phyloP scores from a whole-genome alignment of 179 eudicot species.

The Spinacia oleracea region DNA sequence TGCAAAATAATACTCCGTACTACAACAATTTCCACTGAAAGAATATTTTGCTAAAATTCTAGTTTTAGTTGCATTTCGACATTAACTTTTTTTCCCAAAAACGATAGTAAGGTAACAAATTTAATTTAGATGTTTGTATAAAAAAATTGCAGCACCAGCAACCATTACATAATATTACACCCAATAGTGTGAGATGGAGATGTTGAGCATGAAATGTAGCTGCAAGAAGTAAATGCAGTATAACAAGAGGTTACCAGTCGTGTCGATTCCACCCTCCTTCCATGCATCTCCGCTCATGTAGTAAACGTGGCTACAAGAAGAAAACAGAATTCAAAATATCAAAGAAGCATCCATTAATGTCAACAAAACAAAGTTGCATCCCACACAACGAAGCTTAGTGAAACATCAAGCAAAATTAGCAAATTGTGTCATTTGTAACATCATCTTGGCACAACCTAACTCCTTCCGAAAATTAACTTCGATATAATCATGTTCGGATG shows the following conservation, averaged over 20 bases:
- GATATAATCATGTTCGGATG: background rate
- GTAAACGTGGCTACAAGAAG: slow-evolving; percentile 75
- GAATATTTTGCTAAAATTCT: background rate
- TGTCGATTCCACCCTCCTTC: slow-evolving; percentile 99
- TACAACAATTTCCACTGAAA: background rate
- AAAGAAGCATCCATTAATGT: background rate
- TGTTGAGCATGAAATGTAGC: background rate
- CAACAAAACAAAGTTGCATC: background rate
- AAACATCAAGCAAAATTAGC: slow-evolving; percentile 1
- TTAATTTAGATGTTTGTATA: background rate
- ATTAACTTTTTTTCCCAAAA: too few species aligned
- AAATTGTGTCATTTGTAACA: background rate
- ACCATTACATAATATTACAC: background rate
- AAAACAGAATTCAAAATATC: slow-evolving; percentile 12
- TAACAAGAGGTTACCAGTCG: slow-evolving; percentile 68
- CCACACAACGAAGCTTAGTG: background rate
- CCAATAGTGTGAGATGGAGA: background rate
- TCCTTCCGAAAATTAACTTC: background rate
- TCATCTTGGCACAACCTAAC: background rate
- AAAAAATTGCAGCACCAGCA: background rate
- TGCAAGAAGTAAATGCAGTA: slow-evolving; percentile 15
- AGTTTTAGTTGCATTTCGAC: background rate
- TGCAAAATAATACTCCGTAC: background rate
- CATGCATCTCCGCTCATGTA: slow-evolving; percentile 99
- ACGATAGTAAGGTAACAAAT: background rate